Conservation (phyloP, 768 basidiomycete genomes). For the Tephrocybe sp. region DNA sequence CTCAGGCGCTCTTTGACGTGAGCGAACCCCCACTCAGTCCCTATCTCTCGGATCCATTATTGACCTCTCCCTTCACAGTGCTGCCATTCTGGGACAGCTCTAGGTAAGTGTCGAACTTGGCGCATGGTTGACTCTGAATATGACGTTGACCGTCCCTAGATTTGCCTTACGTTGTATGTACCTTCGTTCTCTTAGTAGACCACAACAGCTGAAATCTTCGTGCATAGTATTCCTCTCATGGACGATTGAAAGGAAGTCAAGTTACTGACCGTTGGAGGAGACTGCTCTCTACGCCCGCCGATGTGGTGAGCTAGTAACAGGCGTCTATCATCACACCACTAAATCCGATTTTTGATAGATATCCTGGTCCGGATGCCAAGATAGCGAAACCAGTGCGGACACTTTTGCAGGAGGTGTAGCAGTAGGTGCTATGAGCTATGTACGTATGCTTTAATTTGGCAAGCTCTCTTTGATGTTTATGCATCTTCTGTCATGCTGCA, state of each 20-base stretch:
- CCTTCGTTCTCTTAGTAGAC: not conserved
- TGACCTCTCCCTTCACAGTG: conserved; percentile 28
- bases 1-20: conserved; percentile 55
- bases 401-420: conserved; percentile 63
- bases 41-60: not conserved
- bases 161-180: conserved; percentile 46
- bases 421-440: conserved; percentile 81
- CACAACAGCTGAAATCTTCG: not conserved
- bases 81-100: conserved; percentile 55
- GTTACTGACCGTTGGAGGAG: conserved; percentile 30
- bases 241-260: conserved; percentile 47
- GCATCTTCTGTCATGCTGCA: not conserved
- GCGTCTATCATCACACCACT: conserved; percentile 1
- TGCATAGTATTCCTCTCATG: conserved; percentile 58
- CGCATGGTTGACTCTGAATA: conserved; percentile 1
- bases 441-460: no score
- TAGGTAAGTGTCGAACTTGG: conserved; percentile 33
- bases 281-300: conserved; percentile 64
- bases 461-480: not conserved
- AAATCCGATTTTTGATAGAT: conserved; percentile 39
- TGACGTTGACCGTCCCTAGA: conserved; percentile 32
- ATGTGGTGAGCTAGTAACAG: conserved; percentile 47
- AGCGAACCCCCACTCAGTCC: conserved; percentile 14
- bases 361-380: conserved; percentile 71
- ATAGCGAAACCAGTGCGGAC: conserved; percentile 73